phyloP scores from a whole-genome alignment of 371 early-diverging fungal species.

The Mucor saturninus region DNA sequence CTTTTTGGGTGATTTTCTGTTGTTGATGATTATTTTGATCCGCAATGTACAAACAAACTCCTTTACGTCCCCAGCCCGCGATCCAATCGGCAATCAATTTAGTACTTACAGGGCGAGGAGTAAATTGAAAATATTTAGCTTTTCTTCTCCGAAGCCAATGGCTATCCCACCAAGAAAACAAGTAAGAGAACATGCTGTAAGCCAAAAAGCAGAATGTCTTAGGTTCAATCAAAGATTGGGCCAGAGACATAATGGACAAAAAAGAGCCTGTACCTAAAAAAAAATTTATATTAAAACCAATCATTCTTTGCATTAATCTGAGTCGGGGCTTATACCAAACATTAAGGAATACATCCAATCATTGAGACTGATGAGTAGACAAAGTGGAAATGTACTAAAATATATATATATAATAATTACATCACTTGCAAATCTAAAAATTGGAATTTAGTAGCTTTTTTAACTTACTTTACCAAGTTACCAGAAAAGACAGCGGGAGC shows the following conservation, averaged over 20 bases:
- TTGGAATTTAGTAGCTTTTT: no score
- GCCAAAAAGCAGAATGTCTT: conserved; percentile 40
- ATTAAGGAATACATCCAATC: conserved; percentile 30
- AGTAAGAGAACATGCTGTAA: conserved; percentile 61
- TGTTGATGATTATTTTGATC: conserved; percentile 5
- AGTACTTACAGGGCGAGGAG: conserved; percentile 56
- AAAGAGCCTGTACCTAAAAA: conserved; percentile 48
- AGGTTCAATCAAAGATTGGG: conserved; percentile 36
- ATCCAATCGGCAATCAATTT: conserved; percentile 58
- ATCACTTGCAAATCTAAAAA: neutral
- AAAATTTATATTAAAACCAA: conserved; percentile 2
- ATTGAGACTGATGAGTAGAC: conserved; percentile 34
- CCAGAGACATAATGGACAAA: conserved; percentile 53
- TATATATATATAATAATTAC: conserved; percentile 8
- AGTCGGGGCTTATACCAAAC: conserved; percentile 36
- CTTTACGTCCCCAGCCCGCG: conserved; percentile 53
- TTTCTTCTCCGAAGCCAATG: conserved; percentile 61
- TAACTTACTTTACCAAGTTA: conserved; percentile 41
- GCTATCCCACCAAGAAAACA: conserved; percentile 64
- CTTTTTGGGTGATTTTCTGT: conserved; percentile 2
- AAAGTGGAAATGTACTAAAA: conserved; percentile 36
- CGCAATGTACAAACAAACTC: conserved; percentile 39
- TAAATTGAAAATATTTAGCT: conserved; percentile 61
- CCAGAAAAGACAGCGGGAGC: conserved; percentile 65
- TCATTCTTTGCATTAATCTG: neutral